Percentiles rank a stretch among this genome's conserved stretches.
Evolutionary conservation across 208 protist species (phyloP).

Genomic region (Dictyostelium gargantuum): DNA sequence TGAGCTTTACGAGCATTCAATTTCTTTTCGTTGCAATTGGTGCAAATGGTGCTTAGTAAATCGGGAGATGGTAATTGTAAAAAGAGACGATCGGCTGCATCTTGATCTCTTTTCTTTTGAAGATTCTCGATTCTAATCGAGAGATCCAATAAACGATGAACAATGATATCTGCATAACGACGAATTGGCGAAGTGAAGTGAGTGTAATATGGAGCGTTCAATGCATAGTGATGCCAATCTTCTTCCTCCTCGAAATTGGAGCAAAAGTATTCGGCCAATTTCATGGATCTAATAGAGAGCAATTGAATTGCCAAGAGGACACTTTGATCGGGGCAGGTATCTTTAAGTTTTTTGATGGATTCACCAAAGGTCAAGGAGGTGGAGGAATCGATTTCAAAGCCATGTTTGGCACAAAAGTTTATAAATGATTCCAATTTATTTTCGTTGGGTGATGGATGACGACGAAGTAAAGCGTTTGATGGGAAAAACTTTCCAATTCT

Average conservation of each 20-base stretch:
- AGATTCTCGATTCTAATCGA: constrained; percentile 61
- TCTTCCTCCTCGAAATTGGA: constrained; percentile 60
- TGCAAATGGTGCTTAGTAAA: neutral
- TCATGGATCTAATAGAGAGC: constrained; percentile 82
- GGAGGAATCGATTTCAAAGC: constrained; percentile 23
- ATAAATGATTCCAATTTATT: constrained; percentile 64
- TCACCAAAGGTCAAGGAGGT: neutral
- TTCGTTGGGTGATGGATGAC: constrained; percentile 85
- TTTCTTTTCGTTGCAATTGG: constrained; percentile 69
- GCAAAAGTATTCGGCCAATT: constrained; percentile 83
- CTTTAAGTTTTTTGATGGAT: neutral
- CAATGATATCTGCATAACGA: constrained; percentile 91
- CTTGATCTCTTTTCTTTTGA: no score
- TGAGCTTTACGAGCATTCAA: constrained; percentile 64
- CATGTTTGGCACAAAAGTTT: constrained; percentile 51
- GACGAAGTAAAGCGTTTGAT: constrained; percentile 84
- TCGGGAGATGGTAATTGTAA: neutral
- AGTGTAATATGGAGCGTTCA: constrained; percentile 91
- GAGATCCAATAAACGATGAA: constrained; percentile 90
- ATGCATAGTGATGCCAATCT: constrained; percentile 91
- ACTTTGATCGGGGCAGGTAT: neutral
- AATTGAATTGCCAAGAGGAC: constrained; percentile 42
- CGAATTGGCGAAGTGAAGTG: constrained; percentile 96
- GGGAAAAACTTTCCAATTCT: constrained; percentile 84
- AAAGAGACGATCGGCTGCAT: no score